Percentiles rank a stretch among this genome's conserved stretches.
phyloP scores from a whole-genome alignment of 1,139 yeast genomes.

The Debaryomyces sp. region DNA sequence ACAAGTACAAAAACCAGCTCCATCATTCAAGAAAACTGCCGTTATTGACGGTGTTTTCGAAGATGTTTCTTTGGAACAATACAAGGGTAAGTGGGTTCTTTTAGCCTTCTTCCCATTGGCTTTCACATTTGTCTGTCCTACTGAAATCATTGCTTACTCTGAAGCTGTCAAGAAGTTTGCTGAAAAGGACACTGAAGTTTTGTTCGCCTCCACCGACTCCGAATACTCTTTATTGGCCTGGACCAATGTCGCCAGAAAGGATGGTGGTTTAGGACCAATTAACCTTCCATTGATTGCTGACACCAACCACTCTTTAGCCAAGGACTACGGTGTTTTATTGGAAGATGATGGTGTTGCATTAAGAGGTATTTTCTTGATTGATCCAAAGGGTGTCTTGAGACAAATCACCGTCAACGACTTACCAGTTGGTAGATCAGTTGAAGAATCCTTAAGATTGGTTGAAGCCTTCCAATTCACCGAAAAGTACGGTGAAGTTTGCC shows the following conservation, averaged over 20 bases:
- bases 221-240: constrained; percentile 97
- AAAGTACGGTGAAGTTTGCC: constrained; percentile 96
- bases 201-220: constrained; percentile 97
- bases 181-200: constrained; percentile 83
- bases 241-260: constrained; percentile 96
- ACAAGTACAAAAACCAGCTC: constrained; percentile 92
- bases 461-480: constrained; percentile 94
- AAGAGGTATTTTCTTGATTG: constrained; percentile 97
- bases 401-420: constrained; percentile 97
- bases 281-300: constrained; percentile 94
- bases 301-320: constrained; percentile 92
- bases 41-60: constrained; percentile 95
- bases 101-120: constrained; percentile 98
- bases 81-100: constrained; percentile 97
- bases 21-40: constrained; percentile 93
- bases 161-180: constrained; percentile 90
- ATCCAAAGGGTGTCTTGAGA: constrained; percentile 92
- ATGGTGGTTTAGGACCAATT: constrained; percentile 97
- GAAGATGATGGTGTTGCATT: constrained; percentile 96
- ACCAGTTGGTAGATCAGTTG: constrained; percentile 98
- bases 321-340: constrained; percentile 94
- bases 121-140: constrained; percentile 98
- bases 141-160: constrained; percentile 97
- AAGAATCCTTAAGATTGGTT: constrained; percentile 93
- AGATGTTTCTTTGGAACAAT: constrained; percentile 90